Base-by-base conservation (phyloP, 352 stramenopile species). In the Globisporangium recalcitrans region DNA sequence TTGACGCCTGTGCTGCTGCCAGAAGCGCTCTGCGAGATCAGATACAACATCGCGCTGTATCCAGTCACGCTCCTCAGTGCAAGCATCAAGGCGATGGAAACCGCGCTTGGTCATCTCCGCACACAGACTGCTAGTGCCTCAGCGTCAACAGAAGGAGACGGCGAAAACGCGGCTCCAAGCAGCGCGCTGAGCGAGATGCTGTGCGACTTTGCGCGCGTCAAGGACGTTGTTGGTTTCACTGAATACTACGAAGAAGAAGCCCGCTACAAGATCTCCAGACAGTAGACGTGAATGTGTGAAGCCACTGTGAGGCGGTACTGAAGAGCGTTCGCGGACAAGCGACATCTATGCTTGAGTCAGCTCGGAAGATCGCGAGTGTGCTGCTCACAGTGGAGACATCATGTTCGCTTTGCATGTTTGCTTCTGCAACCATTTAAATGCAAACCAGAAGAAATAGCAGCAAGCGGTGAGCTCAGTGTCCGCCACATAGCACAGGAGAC, bases 11-110 rank as follows among this genome's bases (percentile, higher is more conserved):
- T 98, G 13, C 67, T 98, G 34, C 69, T 88, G 36, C 83, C 93
- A 0, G 66, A 78, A 60, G 67, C 97, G 63, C 76, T 98, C n/a
- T 74, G 87, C 52, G 57, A 84, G 60, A 96, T 98, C 63, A 93
- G 96, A 32, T 98, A 97, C 71, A 97, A 84, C 29, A 87, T 98
- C 64, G 94, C 88, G 14, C 86, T 88, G 16, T 98, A 98, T 76
- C 96, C 96, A 8, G 72, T 98, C 52, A 98, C 93, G 52, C 68
- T 98, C 52, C 70, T 98, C 11, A 98, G 86, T 63, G 89, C 89
- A 10, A 96, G 85, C 22, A 97, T 98, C 62, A 97, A 96, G 68
- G 85, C 87, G 26, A 98, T 98, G 92, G 76, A 96, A 62, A 67
- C 87, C 62, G 88, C 88, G 36, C 78, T 98, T 49, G 62, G 78